phyloP scores from a whole-genome alignment of 192 early-diverging fungal species.

The Spizellomyces sp. region DNA sequence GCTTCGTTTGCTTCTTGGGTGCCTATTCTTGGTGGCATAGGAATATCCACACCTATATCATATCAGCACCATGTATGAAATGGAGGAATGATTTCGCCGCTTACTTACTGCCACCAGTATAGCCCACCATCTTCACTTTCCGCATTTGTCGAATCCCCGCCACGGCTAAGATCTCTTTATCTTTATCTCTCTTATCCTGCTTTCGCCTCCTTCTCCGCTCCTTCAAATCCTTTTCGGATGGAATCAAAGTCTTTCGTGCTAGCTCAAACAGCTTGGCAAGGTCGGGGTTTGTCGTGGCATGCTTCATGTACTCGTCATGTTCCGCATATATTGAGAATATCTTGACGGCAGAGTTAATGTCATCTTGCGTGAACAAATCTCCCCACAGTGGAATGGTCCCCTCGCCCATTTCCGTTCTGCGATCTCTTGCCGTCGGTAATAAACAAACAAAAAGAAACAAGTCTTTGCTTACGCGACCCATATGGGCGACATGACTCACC shows the following conservation, averaged over 20 bases:
- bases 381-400: slow-evolving; percentile 32
- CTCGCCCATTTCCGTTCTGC: not conserved
- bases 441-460: too few species aligned
- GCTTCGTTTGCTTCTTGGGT: slow-evolving; percentile 32
- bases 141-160: slow-evolving; percentile 46
- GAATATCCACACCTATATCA: slow-evolving; percentile 31
- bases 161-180: slow-evolving; percentile 33
- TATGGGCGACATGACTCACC: too few species aligned
- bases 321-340: slow-evolving; percentile 43
- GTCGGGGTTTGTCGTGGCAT: slow-evolving; percentile 31
- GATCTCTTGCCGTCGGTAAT: too few species aligned
- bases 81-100: not conserved
- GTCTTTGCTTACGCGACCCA: too few species aligned
- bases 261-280: slow-evolving; percentile 24
- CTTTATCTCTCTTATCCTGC: slow-evolving; percentile 33
- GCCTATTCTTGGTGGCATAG: slow-evolving; percentile 37
- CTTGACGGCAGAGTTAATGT: slow-evolving; percentile 37
- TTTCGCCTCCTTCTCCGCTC: slow-evolving; percentile 13
- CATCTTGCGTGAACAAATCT: slow-evolving; percentile 30
- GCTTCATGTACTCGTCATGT: slow-evolving; percentile 37
- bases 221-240: slow-evolving; percentile 36
- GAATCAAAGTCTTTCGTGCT: slow-evolving; percentile 29
- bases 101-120: slow-evolving; percentile 34
- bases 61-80: not conserved
- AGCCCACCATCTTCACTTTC: slow-evolving; percentile 49